Percentiles rank a stretch among this genome's conserved stretches.
Evolutionary conservation across 495 filamentous ascomycete genomes (phyloP).

Genomic region (Aspergillus bertholletiae): DNA sequence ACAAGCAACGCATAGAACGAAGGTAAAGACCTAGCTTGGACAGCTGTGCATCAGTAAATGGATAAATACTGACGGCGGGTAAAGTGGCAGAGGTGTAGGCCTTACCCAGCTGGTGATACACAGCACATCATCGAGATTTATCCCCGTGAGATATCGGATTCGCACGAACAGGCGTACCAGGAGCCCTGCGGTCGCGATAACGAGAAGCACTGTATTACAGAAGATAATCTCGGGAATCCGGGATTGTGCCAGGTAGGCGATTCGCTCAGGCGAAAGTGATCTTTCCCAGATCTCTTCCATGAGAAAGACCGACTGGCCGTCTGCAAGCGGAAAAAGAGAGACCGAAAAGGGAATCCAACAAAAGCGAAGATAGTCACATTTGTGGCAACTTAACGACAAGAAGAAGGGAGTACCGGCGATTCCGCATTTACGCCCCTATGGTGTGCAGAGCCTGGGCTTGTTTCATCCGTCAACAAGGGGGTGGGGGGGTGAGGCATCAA

Average conservation of each 20-base stretch:
- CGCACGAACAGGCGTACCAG: slow-evolving; percentile 17
- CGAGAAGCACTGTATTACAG: slow-evolving; percentile 17
- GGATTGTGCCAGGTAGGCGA: slow-evolving; percentile 20
- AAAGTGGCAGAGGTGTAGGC: background rate
- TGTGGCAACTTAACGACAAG: background rate
- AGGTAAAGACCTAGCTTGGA: slow-evolving; percentile 15
- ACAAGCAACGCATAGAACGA: slow-evolving; percentile 13
- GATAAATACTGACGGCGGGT: background rate
- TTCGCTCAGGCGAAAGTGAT: slow-evolving; percentile 12
- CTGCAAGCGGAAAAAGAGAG: background rate
- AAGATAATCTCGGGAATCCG: slow-evolving; percentile 16
- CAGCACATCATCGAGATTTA: slow-evolving; percentile 18
- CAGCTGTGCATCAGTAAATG: background rate
- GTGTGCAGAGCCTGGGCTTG: slow-evolving; percentile 1
- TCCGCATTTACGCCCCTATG: slow-evolving; percentile 7
- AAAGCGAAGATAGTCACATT: slow-evolving; percentile 5
- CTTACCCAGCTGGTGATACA: slow-evolving; percentile 19
- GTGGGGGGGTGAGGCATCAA: slow-evolving; percentile 1
- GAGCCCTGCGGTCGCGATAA: slow-evolving; percentile 11
- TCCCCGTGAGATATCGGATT: slow-evolving; percentile 18
- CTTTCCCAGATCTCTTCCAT: slow-evolving; percentile 12
- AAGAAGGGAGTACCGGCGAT: slow-evolving; percentile 2
- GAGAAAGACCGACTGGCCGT: slow-evolving; percentile 5
- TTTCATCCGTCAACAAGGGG: slow-evolving; percentile 6
- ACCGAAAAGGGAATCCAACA: background rate